Percentiles rank a stretch among this genome's conserved stretches.
Evolutionary conservation across 192 early-diverging fungal species (phyloP).

Genomic region (Podila minutissima): DNA sequence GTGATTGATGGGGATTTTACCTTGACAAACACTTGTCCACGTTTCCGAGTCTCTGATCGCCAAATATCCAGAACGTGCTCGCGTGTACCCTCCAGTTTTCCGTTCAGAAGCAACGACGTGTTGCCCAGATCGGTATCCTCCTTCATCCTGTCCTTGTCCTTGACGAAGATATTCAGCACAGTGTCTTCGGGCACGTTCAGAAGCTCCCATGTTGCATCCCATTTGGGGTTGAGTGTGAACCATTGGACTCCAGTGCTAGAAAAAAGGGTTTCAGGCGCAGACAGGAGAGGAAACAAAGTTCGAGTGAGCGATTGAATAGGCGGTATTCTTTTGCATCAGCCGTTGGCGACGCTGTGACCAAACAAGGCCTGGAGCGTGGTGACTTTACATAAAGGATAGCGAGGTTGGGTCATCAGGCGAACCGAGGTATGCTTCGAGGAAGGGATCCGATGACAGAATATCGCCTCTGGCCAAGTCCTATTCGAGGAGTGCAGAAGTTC

Average conservation of each 20-base stretch:
- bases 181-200: constrained; percentile 26
- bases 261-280: background rate
- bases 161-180: constrained; percentile 14
- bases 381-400: constrained; percentile 25
- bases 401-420: constrained; percentile 13
- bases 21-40: constrained; percentile 21
- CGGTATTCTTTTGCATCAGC: background rate
- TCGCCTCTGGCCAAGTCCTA: constrained; percentile 40
- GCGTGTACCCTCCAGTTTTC: constrained; percentile 15
- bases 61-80: constrained; percentile 34
- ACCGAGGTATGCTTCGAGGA: constrained; percentile 34
- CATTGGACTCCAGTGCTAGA: constrained; percentile 37
- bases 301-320: background rate
- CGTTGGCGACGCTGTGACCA: no score
- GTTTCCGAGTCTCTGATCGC: constrained; percentile 9
- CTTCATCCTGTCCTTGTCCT: constrained; percentile 49
- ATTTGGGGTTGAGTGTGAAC: constrained; percentile 37
- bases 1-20: background rate
- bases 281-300: background rate
- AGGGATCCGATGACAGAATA: constrained; percentile 32
- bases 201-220: constrained; percentile 38
- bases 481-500: background rate
- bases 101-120: constrained; percentile 3
- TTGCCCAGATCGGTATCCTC: constrained; percentile 39
- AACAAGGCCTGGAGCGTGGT: background rate